phyloP scores from a whole-genome alignment of 2,329 filamentous ascomycete species.

The Botrytis porri region DNA sequence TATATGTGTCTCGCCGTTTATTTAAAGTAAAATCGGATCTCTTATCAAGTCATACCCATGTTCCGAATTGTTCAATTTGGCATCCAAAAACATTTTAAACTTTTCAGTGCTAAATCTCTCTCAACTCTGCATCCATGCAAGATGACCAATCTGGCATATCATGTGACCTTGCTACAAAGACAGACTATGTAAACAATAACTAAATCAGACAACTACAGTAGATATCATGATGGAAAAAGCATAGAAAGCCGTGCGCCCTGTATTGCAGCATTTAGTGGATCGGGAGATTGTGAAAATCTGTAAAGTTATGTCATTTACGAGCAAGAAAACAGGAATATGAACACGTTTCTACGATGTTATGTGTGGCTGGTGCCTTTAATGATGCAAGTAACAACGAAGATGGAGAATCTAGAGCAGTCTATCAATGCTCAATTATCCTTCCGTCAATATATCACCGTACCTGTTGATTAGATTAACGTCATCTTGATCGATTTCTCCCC shows the following conservation, averaged over 20 bases:
- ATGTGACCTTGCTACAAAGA: background rate
- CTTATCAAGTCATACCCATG: background rate
- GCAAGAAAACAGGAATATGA: slow-evolving; percentile 10
- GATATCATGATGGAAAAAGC: background rate
- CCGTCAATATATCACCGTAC: background rate
- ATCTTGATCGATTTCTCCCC: background rate
- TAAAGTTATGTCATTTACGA: background rate
- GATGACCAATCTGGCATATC: background rate
- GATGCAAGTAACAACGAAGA: background rate
- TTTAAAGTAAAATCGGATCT: background rate
- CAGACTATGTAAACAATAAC: background rate
- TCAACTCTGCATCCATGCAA: background rate
- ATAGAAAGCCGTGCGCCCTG: background rate
- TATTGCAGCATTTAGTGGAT: background rate
- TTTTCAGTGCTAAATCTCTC: too few species aligned
- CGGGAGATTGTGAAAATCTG: background rate
- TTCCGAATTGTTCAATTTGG: background rate
- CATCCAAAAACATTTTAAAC: background rate
- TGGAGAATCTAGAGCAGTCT: background rate
- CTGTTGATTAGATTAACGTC: background rate
- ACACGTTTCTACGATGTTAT: background rate
- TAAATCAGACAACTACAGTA: background rate
- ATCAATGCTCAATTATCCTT: background rate
- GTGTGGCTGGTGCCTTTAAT: background rate
- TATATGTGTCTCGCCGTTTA: background rate